Evolutionary conservation across 2,329 filamentous ascomycete species (phyloP), one percentile per base, ranked within the genome.

Genomic region (Emmonsiellopsis sp.): DNA sequence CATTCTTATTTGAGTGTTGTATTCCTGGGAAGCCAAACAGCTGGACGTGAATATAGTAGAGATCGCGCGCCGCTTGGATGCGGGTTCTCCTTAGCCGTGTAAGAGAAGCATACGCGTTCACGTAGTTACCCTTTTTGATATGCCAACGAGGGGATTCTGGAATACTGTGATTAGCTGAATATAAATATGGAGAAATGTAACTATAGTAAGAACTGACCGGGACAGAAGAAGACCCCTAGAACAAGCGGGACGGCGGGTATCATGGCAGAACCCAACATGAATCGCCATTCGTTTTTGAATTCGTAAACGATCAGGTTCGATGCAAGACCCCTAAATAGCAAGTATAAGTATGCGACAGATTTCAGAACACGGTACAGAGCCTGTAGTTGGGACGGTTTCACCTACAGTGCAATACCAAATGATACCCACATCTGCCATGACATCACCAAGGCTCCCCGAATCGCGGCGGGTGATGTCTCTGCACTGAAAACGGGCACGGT

Each of bases 271-370:
- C 76, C 82, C 6, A 86, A 68, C 61, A 84, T 82, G 21, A 85
- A 69, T 40, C 84, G 73, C 84, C 84, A 87, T 75, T 74, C 48
- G 83, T 73, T 45, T 80, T 82, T 42, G 86, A 80, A 4, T 77
- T 80, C 32, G 86, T 72, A 61, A 86, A 87, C 56, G 82, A 82
- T 54, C 75, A 79, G 52, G 79, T 83, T 9, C 84, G 85, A 17
- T 86, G 71, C 65, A 86, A 83, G 60, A 86, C 85, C 42, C 81
- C 81, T 27, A 27, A 27, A 71, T 86, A 69, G 56, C 82, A 77
- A 8, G 75, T 77, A 72, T 74, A 77, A 46, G 72, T 65, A 49
- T 34, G 14, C 6, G 21, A 37, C 34, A 39, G 45, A 57, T 32
- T 44, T 37, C 36, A 31, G 17, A 33, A 47, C 11, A 34, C 11